phyloP scores from a whole-genome alignment of 2,329 filamentous ascomycete species.

The Ceratocystis ficicola region DNA sequence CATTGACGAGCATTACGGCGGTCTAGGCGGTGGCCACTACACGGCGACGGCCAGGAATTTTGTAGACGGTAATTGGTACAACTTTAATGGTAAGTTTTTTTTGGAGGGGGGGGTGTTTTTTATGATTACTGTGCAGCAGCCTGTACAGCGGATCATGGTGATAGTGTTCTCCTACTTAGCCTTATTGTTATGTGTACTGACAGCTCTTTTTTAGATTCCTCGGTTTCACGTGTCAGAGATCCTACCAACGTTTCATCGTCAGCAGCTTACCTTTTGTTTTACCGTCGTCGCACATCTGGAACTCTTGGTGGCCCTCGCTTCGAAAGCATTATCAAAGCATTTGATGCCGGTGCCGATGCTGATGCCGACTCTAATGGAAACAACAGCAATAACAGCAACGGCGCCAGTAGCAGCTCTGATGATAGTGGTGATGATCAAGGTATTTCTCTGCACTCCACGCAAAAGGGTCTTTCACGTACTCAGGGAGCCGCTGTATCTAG shows the following conservation, averaged over 20 bases:
- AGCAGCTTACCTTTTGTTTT: conserved; percentile 88
- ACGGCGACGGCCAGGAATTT: conserved; percentile 93
- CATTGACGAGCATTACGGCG: conserved; percentile 91
- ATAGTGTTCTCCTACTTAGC: neutral
- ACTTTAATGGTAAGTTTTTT: conserved; percentile 70
- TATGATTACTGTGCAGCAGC: neutral
- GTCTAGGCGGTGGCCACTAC: conserved; percentile 89
- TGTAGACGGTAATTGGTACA: conserved; percentile 79
- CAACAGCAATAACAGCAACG: conserved; percentile 52
- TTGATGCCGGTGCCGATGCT: conserved; percentile 36
- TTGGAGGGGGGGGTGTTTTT: neutral
- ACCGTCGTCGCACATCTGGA: conserved; percentile 63
- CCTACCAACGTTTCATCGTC: conserved; percentile 54
- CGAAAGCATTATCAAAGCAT: conserved; percentile 55
- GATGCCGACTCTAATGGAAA: conserved; percentile 36
- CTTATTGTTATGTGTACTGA: neutral
- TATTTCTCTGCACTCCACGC: conserved; percentile 42
- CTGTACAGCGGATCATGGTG: neutral
- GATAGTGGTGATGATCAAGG: conserved; percentile 53
- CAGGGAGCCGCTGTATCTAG: neutral
- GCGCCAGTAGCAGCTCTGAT: conserved; percentile 37
- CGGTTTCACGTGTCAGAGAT: conserved; percentile 50
- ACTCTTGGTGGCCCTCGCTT: conserved; percentile 66
- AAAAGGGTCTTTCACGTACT: neutral
- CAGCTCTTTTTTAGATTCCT: conserved; percentile 50